Evolutionary conservation across 176 grass and related monocot species (phyloP).

Genomic region (Aechmea fasciata): DNA sequence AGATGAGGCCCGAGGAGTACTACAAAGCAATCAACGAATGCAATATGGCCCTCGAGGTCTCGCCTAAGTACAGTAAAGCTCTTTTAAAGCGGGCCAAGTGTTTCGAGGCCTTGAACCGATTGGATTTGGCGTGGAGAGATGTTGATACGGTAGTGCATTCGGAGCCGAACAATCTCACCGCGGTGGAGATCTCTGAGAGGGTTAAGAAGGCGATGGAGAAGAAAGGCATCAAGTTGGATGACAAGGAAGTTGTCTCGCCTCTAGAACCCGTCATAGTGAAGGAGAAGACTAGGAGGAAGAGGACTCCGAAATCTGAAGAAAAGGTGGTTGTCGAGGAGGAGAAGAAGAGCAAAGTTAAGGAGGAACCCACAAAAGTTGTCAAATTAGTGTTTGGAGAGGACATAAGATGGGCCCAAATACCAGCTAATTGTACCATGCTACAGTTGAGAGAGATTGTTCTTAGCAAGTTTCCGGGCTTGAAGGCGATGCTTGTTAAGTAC

Average conservation of each 20-base stretch:
- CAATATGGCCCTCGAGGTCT: conserved; percentile 55
- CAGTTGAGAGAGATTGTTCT: conserved; percentile 54
- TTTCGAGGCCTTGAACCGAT: conserved; percentile 57
- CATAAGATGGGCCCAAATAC: conserved; percentile 79
- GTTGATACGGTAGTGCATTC: conserved; percentile 40
- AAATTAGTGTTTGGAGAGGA: conserved; percentile 88
- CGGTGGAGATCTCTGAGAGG: conserved; percentile 64
- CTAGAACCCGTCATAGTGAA: conserved; percentile 44
- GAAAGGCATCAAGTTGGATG: conserved; percentile 53
- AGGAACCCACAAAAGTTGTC: conserved; percentile 43
- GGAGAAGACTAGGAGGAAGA: conserved; percentile 61
- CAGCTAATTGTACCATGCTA: conserved; percentile 46
- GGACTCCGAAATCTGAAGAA: conserved; percentile 12
- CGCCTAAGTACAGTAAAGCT: conserved; percentile 69
- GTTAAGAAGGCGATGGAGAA: conserved; percentile 54
- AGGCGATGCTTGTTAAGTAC: conserved; percentile 69
- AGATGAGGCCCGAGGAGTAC: conserved; percentile 67
- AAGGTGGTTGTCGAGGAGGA: conserved; percentile 21
- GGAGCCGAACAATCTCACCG: conserved; percentile 74
- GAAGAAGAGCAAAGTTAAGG: conserved; percentile 20
- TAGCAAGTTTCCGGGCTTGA: conserved; percentile 67
- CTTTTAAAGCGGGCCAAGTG: conserved; percentile 80
- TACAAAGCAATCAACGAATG: conserved; percentile 77
- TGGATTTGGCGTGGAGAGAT: conserved; percentile 62
- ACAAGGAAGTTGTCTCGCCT: conserved; percentile 37